Percentiles rank a stretch among this genome's conserved stretches.
Conservation (phyloP, 2,329 filamentous ascomycete genomes). For the Claviceps lovelessii region DNA sequence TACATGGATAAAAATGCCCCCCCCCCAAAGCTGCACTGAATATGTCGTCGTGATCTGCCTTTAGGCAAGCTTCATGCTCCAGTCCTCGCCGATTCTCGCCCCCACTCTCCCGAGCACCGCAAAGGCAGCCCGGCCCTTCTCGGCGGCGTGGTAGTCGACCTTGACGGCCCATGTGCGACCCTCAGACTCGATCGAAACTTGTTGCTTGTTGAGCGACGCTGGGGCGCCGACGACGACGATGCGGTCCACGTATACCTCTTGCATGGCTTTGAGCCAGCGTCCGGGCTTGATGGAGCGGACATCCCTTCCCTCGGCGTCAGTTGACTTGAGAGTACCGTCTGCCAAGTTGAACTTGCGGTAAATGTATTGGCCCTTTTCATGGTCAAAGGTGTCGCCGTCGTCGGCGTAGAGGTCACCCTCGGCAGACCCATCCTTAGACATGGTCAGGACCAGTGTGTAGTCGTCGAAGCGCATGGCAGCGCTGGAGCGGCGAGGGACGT, state of each 20-base stretch:
- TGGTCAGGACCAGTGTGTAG: conserved; percentile 69
- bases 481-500: conserved; percentile 71
- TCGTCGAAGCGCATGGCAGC: conserved; percentile 89
- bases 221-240: conserved; percentile 73
- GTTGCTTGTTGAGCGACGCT: conserved; percentile 50
- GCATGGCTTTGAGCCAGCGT: conserved; percentile 67
- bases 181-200: conserved; percentile 40
- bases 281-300: conserved; percentile 42
- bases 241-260: conserved; percentile 64
- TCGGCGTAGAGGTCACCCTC: conserved; percentile 79
- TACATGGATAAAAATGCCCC: no score
- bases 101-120: conserved; percentile 38
- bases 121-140: conserved; percentile 33
- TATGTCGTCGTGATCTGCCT: no score
- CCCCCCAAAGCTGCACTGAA: no score
- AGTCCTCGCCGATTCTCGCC: conserved; percentile 38
- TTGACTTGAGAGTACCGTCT: conserved; percentile 47
- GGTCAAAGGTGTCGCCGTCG: conserved; percentile 87
- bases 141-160: conserved; percentile 42
- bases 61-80: conserved; percentile 26
- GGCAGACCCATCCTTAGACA: conserved; percentile 47
- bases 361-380: conserved; percentile 73
- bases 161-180: conserved; percentile 42
- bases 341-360: conserved; percentile 64
- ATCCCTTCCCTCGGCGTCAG: conserved; percentile 46